Evolutionary conservation across 129 eudicot species (phyloP), one percentile per base, ranked within the genome.

Genomic region (Arctium lappa): DNA sequence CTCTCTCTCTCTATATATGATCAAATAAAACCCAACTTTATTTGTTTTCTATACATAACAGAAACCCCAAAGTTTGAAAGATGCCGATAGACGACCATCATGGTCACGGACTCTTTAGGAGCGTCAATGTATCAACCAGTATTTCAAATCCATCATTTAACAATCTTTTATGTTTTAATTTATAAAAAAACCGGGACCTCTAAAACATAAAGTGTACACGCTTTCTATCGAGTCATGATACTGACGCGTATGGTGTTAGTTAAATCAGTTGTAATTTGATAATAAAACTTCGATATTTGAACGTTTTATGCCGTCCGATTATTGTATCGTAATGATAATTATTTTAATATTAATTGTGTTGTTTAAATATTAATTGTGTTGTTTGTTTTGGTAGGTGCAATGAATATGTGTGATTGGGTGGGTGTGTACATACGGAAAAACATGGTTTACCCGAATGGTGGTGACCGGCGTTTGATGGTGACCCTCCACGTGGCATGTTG

Each of bases 401-500:
- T 37, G 82, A 83, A 83, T 77, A 83, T 34, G 22, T 66, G 76
- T 83, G 86, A 65, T 70, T 37, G 62, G 82, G 81, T 83, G 78
- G 70, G 72, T 83, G 62, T 77, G 71, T 44, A 77, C 78, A 10
- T 70, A 38, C 31, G 65, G 13, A 48, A 76, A 76, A 83, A 16
- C 80, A 69, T 83, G 79, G 78, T 83, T 70, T 72, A 83, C 62
- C 72, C 65, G 16, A 83, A 22, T 68, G 72, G 70, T 69, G 16
- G 16, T 69, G 39, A 81, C 65, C 66, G 38, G 65, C 73, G 82
- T n/a, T 38, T 83, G 86, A 83, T 83, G 73, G 79, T 83, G 83
- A 83, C 86, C 74, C 60, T 83, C 74, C 65, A 83, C 79, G 79
- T 83, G 82, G 78, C 71, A 72, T 83, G 83, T 77, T 78, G 86